Evolutionary conservation across 306 rosid genomes (phyloP), one percentile per base, ranked within the genome.

Genomic region (Potentilla sterilis): DNA sequence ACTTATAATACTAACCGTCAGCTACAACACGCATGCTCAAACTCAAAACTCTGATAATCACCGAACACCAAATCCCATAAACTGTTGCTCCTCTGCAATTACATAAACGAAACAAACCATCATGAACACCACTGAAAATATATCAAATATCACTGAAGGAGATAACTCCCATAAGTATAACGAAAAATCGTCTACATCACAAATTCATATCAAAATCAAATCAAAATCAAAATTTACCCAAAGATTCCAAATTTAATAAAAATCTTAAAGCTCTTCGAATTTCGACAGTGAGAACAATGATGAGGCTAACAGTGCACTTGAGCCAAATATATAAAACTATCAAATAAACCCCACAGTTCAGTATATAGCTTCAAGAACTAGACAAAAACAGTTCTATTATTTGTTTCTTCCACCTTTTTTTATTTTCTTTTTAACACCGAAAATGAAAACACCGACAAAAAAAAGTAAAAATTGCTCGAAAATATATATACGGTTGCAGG

Each of bases 1-100:
- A 74, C 38, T 35, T 43, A 65, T 55, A 70, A 65, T 49, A 62
- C 37, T 41, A 70, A 48, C 48, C 71, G 32, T 35, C 68, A 76
- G 71, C 75, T 21, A 52, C 61, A 64, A 62, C 77, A 72, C 46
- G 37, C 78, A 81, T 78, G 48, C 76, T 62, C 81, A 57, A 77
- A 70, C 40, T 57, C 54, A 14, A 40, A 83, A 66, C 65, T 80
- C 72, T 12, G 12, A 62, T n/a, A 71, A 76, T 51, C 38, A 73
- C 75, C 34, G 65, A 54, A 71, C 74, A 32, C 80, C 74, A 43
- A 74, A 40, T n/a, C 28, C 72, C 63, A 47, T 65, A 48, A 43
- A 49, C 48, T 70, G 49, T 16, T 41, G 59, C 52, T 75, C 59
- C 70, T 65, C 84, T 70, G 79, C 11, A 72, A 67, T 41, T 54